Base-by-base conservation (phyloP, 352 stramenopile genomes). In the Phytophthora sp. region DNA sequence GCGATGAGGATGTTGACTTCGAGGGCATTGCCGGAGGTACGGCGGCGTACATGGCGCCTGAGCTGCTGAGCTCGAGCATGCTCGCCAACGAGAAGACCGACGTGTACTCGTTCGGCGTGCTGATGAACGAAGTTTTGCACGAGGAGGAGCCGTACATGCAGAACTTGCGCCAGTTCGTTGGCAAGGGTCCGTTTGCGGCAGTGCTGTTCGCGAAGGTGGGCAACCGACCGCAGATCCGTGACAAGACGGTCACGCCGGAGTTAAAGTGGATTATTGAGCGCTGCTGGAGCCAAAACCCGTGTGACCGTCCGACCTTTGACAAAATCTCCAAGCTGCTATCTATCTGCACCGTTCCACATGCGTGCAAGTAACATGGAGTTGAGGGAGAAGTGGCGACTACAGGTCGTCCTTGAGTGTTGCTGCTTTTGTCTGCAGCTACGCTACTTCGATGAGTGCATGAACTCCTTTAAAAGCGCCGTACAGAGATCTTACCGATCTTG, bases 31-130 rank as follows among this genome's bases (percentile, higher is more conserved):
- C 59, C 34, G 76, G 70, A 21, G 76, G 76, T 39, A 85, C 76
- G 6, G 76, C 76, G 6, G 76, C 73, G 37, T 85, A 85, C 62
- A 85, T 85, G 76, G 76, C 76, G 1, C 76, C 76, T 2, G 76
- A 85, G 44, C 53, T 85, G 15, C 37, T 87, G 34, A 57, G 60
- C 23, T 28, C 45, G 4, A 62, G 28, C 39, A 12, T 21, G 9
- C 11, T 69, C 0, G 58, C 67, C 18, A 67, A 72, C 30, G 67
- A 76, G 34, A 74, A 69, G 55, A 77, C 72, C 12, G 72, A 77
- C 35, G 67, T 79, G 51, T 79, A 77, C 24, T 74, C 72, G 21
- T 79, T 79, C 34, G 72, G 67, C 32, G 56, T 79, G 31, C 31
- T 79, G 48, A 72, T 77, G 62, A 79, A 79, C 53, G 72, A 79